A percentile compares a stretch with the other conserved stretches of the same genome.
Conservation (phyloP, 345 rosid species). For the Citrus mangshanensis region DNA sequence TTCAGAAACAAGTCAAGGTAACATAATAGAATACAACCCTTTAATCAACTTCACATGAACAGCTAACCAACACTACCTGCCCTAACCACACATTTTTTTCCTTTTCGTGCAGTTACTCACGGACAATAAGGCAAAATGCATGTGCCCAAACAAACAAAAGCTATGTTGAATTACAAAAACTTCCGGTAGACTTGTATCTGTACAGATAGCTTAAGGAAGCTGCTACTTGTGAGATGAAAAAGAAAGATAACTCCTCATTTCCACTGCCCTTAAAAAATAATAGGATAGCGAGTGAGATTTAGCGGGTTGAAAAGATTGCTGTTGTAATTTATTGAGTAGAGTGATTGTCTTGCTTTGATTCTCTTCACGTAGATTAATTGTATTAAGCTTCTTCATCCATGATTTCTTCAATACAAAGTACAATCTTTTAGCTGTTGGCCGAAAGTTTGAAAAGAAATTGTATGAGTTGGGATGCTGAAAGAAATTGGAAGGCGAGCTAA, state of each 20-base stretch:
- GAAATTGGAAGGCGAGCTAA: background rate
- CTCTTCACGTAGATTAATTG: background rate
- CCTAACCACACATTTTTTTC: conserved; percentile 3
- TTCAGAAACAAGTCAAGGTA: conserved; percentile 68
- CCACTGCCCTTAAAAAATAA: background rate
- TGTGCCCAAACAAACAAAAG: conserved; percentile 34
- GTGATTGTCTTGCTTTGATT: background rate
- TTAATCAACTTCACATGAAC: conserved; percentile 12
- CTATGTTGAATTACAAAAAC: conserved; percentile 6
- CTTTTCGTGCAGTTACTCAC: conserved; percentile 38
- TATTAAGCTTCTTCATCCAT: background rate
- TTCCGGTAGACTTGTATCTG: conserved; percentile 22
- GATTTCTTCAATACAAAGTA: background rate
- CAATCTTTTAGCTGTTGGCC: background rate
- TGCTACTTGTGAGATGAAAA: background rate
- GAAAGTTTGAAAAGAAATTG: background rate
- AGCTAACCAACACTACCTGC: conserved; percentile 6
- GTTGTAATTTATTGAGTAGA: background rate
- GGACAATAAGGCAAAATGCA: conserved; percentile 48
- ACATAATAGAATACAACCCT: background rate
- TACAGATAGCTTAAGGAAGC: conserved; percentile 10
- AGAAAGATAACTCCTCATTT: background rate
- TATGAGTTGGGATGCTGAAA: background rate
- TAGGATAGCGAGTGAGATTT: background rate
- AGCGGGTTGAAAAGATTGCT: background rate